phyloP scores from a whole-genome alignment of 768 basidiomycete genomes.

The Xerocomellus chrysenteron region DNA sequence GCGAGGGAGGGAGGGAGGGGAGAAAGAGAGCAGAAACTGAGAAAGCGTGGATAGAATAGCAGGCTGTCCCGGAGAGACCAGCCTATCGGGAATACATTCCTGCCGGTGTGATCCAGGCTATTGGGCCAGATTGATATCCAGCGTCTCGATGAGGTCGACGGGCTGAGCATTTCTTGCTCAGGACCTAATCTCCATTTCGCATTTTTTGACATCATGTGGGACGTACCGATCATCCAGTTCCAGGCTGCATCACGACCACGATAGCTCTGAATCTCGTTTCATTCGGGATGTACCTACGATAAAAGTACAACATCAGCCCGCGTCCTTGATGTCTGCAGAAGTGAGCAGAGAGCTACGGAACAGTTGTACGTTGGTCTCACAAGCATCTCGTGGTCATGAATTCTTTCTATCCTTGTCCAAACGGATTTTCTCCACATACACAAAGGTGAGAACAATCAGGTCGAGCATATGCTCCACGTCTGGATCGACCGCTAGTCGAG shows the following conservation, averaged over 20 bases:
- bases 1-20: not conserved
- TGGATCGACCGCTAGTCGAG: constrained; percentile 21
- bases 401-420: constrained; percentile 20
- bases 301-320: constrained; percentile 7
- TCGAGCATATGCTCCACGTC: constrained; percentile 26
- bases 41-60: constrained; percentile 1
- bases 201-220: not conserved
- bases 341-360: not conserved
- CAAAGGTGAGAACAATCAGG: constrained; percentile 29
- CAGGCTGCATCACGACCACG: too few species aligned
- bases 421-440: constrained; percentile 34
- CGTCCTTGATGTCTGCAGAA: not conserved
- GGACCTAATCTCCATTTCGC: not conserved
- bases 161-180: not conserved
- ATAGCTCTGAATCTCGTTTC: not conserved
- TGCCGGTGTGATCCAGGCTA: constrained; percentile 1
- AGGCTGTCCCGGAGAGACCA: constrained; percentile 24
- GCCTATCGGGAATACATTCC: constrained; percentile 1
- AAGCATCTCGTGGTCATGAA: not conserved
- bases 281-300: constrained; percentile 9
- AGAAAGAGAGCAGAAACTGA: not conserved
- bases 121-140: constrained; percentile 16
- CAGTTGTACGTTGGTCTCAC: not conserved
- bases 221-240: not conserved
- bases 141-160: not conserved